Conservation (phyloP, 768 basidiomycete genomes). For the Suillus alpinus region DNA sequence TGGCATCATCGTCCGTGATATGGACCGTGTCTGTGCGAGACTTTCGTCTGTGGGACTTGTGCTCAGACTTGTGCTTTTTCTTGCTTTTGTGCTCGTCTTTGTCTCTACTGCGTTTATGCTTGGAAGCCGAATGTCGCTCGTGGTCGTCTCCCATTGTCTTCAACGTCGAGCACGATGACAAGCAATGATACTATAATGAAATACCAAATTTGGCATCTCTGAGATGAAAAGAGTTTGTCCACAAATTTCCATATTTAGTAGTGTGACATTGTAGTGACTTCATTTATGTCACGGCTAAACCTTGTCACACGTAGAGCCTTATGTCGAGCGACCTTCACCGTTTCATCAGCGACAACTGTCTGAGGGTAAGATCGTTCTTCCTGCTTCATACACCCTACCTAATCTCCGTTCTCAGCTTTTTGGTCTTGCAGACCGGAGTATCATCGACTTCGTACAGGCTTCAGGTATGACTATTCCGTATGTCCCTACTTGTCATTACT, state of each 20-base stretch:
- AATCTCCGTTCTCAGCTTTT: conserved; percentile 57
- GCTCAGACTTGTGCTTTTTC: conserved; percentile 53
- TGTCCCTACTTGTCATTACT: conserved; percentile 3
- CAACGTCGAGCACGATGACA: background rate
- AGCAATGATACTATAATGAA: background rate
- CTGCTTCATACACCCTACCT: background rate
- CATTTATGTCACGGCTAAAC: background rate
- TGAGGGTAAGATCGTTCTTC: conserved; percentile 43
- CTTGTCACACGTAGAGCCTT: background rate
- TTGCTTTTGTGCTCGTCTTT: conserved; percentile 45
- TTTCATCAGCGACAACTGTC: conserved; percentile 77
- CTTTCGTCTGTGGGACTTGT: conserved; percentile 37
- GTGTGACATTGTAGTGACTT: background rate
- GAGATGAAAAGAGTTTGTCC: background rate
- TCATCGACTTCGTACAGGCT: conserved; percentile 84
- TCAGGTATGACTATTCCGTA: conserved; percentile 52
- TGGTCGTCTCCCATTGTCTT: conserved; percentile 20
- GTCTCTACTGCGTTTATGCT: conserved; percentile 31
- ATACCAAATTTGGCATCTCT: background rate
- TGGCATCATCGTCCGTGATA: conserved; percentile 69
- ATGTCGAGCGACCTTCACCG: conserved; percentile 67
- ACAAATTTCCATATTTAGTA: background rate
- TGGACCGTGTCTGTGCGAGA: conserved; percentile 28
- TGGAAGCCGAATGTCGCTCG: conserved; percentile 17
- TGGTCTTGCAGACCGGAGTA: conserved; percentile 79